A percentile compares a stretch with the other conserved stretches of the same genome.
Conservation (phyloP, 176 grass and related monocot species). For the Avena sativa region DNA sequence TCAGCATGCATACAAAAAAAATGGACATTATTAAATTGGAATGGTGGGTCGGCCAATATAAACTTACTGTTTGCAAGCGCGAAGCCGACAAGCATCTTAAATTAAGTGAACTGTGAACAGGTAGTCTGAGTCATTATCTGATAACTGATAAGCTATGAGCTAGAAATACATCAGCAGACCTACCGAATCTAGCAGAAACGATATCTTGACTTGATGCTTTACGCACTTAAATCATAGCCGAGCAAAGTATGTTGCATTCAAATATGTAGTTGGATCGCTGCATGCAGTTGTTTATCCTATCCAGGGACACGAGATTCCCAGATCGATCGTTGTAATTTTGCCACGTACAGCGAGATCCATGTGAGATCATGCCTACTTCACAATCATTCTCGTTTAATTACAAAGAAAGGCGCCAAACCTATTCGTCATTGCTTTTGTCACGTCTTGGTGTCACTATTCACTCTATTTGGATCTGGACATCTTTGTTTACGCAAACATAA, state of each 20-base stretch:
- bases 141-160: background rate
- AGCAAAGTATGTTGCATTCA: background rate
- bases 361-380: slow-evolving; percentile 11
- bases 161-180: background rate
- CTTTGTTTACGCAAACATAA: background rate
- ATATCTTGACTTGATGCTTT: slow-evolving; percentile 25
- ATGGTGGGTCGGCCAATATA: background rate
- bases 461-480: background rate
- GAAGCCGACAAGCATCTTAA: background rate
- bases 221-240: background rate
- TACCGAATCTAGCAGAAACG: slow-evolving; percentile 41
- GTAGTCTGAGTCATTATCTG: background rate
- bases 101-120: slow-evolving; percentile 9
- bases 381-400: background rate
- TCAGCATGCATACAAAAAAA: background rate
- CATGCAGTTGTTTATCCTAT: slow-evolving; percentile 34
- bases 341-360: slow-evolving; percentile 37
- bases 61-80: background rate
- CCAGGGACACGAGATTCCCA: slow-evolving; percentile 26
- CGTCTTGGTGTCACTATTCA: slow-evolving; percentile 1
- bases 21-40: background rate
- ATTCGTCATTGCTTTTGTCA: background rate
- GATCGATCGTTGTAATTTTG: background rate
- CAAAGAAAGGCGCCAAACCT: background rate
- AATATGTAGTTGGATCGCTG: background rate